A percentile compares a stretch with the other conserved stretches of the same genome.
Evolutionary conservation across 2,329 filamentous ascomycete genomes (phyloP).

Genomic region (Fusarium scirpi): DNA sequence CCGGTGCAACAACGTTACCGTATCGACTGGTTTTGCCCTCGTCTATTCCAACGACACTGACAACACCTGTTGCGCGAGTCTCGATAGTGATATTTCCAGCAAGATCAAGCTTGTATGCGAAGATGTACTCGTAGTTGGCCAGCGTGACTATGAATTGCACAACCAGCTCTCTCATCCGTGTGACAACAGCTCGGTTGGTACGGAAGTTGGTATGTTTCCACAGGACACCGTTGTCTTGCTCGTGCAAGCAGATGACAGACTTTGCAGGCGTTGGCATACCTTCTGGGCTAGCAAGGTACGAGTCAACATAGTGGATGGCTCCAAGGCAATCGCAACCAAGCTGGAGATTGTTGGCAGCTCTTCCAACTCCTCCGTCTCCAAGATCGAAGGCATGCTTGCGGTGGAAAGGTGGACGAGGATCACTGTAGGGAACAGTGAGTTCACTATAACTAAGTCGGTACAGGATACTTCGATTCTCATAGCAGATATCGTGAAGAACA

Average conservation of each 20-base stretch:
- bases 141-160: slow-evolving; percentile 77
- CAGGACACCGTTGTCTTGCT: slow-evolving; percentile 75
- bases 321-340: slow-evolving; percentile 71
- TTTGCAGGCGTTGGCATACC: slow-evolving; percentile 65
- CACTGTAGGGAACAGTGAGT: slow-evolving; percentile 77
- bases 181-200: slow-evolving; percentile 69
- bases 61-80: slow-evolving; percentile 73
- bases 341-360: slow-evolving; percentile 73
- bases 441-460: slow-evolving; percentile 76
- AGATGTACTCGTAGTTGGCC: slow-evolving; percentile 75
- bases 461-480: slow-evolving; percentile 72
- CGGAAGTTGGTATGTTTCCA: slow-evolving; percentile 80
- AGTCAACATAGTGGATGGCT: slow-evolving; percentile 61
- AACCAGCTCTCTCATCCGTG: slow-evolving; percentile 70
- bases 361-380: slow-evolving; percentile 73
- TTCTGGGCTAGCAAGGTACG: slow-evolving; percentile 63
- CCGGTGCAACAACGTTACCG: slow-evolving; percentile 72
- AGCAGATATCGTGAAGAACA: slow-evolving; percentile 75
- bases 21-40: slow-evolving; percentile 64
- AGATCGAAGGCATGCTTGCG: slow-evolving; percentile 80
- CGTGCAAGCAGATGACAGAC: slow-evolving; percentile 75
- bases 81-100: slow-evolving; percentile 71
- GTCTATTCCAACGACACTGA: slow-evolving; percentile 69
- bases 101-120: slow-evolving; percentile 68
- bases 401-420: slow-evolving; percentile 73